Evolutionary conservation across 2,329 filamentous ascomycete species (phyloP).

Genomic region (Colletotrichum higginsianum): DNA sequence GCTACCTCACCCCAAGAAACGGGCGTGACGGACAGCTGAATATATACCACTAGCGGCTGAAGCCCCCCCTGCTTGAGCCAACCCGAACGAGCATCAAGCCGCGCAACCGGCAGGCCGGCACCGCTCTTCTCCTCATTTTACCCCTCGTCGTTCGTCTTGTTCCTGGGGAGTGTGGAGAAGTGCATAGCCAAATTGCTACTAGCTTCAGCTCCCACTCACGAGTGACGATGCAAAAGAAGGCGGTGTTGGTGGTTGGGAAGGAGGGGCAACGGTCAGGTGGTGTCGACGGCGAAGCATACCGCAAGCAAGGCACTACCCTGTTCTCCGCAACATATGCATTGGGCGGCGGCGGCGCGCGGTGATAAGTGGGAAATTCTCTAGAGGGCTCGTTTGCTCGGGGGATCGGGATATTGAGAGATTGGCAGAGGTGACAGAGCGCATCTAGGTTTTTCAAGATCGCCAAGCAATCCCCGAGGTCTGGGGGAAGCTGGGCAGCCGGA

Average conservation of each 20-base stretch:
- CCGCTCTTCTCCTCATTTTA: constrained; percentile 24
- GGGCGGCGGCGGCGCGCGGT: constrained; percentile 12
- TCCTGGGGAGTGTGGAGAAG: background rate
- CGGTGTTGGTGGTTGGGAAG: background rate
- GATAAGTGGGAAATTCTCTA: constrained; percentile 29
- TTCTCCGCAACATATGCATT: constrained; percentile 24
- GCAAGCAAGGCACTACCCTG: constrained; percentile 22
- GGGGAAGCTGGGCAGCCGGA: background rate
- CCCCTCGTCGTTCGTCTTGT: constrained; percentile 12
- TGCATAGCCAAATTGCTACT: background rate
- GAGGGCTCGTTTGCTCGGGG: constrained; percentile 10
- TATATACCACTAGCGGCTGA: background rate
- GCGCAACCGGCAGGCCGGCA: constrained; percentile 14
- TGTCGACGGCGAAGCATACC: constrained; percentile 8
- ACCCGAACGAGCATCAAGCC: constrained; percentile 21
- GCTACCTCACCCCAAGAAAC: background rate
- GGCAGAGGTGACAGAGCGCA: constrained; percentile 4
- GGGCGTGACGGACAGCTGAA: constrained; percentile 1
- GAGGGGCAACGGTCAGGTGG: background rate
- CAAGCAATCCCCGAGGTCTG: constrained; percentile 19
- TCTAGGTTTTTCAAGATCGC: constrained; percentile 18
- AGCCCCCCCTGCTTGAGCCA: constrained; percentile 6
- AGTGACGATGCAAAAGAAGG: background rate
- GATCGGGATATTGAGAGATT: constrained; percentile 26
- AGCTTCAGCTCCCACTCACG: background rate